Conservation (phyloP, 2,329 filamentous ascomycete genomes). For the Pezicula radicicola region DNA sequence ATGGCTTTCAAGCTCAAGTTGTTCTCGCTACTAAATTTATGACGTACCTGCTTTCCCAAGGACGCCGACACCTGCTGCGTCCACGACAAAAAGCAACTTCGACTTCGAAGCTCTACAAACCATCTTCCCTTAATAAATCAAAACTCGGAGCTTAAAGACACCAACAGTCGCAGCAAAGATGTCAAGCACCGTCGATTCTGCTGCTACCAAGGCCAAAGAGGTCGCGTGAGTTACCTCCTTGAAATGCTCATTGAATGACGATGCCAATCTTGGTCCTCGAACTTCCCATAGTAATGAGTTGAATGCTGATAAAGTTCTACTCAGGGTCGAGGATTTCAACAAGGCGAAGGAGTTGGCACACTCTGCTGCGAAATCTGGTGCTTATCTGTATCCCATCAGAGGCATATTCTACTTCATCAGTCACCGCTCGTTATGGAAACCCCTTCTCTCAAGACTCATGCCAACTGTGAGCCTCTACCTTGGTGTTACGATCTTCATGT, state of each 20-base stretch:
- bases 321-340: constrained; percentile 66
- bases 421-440: constrained; percentile 56
- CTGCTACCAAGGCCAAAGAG: constrained; percentile 26
- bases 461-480: constrained; percentile 68
- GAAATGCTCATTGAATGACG: neutral
- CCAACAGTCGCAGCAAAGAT: constrained; percentile 9
- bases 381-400: constrained; percentile 85
- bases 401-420: constrained; percentile 58
- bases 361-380: constrained; percentile 70
- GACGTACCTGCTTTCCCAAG: no score
- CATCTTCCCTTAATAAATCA: neutral
- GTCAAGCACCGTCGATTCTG: constrained; percentile 23
- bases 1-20: neutral
- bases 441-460: constrained; percentile 50
- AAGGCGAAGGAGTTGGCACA: constrained; percentile 61
- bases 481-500: constrained; percentile 76
- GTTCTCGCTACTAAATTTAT: no score
- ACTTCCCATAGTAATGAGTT: neutral
- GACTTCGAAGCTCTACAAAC: neutral
- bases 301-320: constrained; percentile 9
- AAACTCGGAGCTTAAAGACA: neutral
- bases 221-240: constrained; percentile 26
- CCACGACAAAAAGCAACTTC: neutral
- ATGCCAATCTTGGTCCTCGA: neutral
- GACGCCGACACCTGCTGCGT: neutral